These are phyloP conservation scores for Oryza nivara DNA, from an alignment of 176 grass and related monocot species.

Conservation along the genomic window DNA sequence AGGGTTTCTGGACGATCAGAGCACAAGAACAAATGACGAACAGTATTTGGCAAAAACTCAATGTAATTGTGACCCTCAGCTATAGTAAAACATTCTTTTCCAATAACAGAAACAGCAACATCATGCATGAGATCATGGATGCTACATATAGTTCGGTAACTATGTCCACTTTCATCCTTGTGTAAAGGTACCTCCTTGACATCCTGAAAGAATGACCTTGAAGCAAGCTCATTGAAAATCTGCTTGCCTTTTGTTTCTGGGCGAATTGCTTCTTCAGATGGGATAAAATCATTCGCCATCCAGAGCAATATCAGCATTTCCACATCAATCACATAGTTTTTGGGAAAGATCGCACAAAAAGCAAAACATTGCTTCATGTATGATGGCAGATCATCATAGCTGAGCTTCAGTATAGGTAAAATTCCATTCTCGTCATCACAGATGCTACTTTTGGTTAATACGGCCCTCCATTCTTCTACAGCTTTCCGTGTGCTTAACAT, in stretches of 20 bases:
- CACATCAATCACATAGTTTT: not conserved
- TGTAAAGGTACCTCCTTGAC: not conserved
- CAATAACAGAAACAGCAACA: no score
- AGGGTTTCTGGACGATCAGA: not conserved
- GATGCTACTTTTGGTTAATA: not conserved
- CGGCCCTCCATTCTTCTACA: not conserved
- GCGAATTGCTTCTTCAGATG: not conserved
- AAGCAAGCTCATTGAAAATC: conserved; percentile 15
- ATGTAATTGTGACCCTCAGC: not conserved
- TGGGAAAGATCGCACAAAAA: conserved; percentile 8
- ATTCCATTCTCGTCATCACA: not conserved
- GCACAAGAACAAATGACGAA: conserved; percentile 17
- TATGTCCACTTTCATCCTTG: not conserved
- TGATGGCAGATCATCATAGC: not conserved
- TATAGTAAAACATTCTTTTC: not conserved
- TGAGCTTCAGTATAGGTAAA: not conserved
- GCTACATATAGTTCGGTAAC: conserved; percentile 4
- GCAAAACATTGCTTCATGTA: conserved; percentile 31
- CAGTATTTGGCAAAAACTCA: not conserved
- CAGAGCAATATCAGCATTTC: conserved; percentile 23
- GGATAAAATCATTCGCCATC: conserved; percentile 34
- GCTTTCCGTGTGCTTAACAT: not conserved
- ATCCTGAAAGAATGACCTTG: conserved; percentile 36
- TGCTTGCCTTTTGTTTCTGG: not conserved
- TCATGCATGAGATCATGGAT: not conserved